These are phyloP conservation scores for Prillingera fragicola DNA, from an alignment of 1,284 basidiomycete genomes.

Conservation along the genomic window DNA sequence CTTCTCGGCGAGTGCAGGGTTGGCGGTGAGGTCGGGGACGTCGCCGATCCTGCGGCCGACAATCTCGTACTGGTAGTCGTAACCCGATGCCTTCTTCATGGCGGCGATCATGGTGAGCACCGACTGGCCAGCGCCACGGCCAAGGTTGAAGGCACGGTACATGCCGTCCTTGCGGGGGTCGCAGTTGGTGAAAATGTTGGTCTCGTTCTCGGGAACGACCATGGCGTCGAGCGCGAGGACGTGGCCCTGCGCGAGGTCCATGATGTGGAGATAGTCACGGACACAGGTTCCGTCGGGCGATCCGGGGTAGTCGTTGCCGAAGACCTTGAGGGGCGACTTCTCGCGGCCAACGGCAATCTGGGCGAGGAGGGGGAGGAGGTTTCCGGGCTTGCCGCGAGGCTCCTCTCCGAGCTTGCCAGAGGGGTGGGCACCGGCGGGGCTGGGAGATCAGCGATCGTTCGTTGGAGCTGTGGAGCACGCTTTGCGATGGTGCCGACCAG, in stretches of 20 bases:
- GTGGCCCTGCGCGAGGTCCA: constrained; percentile 92
- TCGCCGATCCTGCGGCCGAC: constrained; percentile 87
- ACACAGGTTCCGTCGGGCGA: constrained; percentile 85
- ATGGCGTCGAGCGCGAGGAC: constrained; percentile 79
- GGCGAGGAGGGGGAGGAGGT: constrained; percentile 86
- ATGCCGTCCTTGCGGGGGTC: constrained; percentile 46
- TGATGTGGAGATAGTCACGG: constrained; percentile 94
- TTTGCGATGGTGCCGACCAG: constrained; percentile 21
- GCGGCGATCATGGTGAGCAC: constrained; percentile 93
- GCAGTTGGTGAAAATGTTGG: constrained; percentile 44
- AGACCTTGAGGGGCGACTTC: constrained; percentile 78
- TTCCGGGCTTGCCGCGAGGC: constrained; percentile 88
- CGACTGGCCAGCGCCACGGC: constrained; percentile 85
- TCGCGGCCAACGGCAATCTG: constrained; percentile 94
- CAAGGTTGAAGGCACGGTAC: constrained; percentile 94
- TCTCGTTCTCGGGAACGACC: constrained; percentile 33
- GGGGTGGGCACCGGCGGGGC: constrained; percentile 89
- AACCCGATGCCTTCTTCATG: constrained; percentile 83
- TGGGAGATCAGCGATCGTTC: constrained; percentile 44
- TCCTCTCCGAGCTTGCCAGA: constrained; percentile 96
- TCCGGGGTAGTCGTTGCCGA: constrained; percentile 94
- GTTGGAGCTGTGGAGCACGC: constrained; percentile 2
- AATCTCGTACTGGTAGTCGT: constrained; percentile 62
- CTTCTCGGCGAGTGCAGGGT: constrained; percentile 82
- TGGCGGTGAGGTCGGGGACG: constrained; percentile 93